phyloP scores from a whole-genome alignment of 208 protist species.

The Acanthamoeba castellanii region DNA sequence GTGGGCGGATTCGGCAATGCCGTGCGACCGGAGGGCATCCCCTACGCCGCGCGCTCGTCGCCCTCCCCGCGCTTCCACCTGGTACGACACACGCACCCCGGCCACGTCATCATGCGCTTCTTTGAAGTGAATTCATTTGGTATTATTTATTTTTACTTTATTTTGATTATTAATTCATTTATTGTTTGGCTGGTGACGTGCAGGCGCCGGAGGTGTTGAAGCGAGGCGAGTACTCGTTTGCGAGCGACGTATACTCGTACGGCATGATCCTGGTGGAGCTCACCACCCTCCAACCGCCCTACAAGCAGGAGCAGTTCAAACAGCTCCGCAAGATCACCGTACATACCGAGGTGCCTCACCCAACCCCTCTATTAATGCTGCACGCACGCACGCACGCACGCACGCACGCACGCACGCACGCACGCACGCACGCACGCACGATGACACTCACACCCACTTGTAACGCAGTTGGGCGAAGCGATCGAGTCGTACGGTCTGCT shows the following conservation, averaged over 20 bases:
- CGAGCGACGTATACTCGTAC: conserved; percentile 23
- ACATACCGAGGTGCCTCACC: background rate
- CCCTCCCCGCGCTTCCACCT: conserved; percentile 16
- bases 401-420: no score
- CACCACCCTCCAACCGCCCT: conserved; percentile 15
- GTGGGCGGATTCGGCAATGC: background rate
- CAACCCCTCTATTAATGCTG: no score
- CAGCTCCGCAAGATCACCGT: conserved; percentile 39
- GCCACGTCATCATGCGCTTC: background rate
- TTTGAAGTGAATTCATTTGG: no score
- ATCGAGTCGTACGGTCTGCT: conserved; percentile 37
- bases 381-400: no score
- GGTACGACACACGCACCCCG: background rate
- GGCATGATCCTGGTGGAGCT: conserved; percentile 38
- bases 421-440: no score
- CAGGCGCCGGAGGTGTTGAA: conserved; percentile 16
- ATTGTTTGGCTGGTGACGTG: background rate
- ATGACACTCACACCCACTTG: no score
- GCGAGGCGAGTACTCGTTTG: background rate
- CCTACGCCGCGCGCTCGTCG: background rate
- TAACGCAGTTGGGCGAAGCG: conserved; percentile 6
- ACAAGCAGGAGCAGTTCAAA: conserved; percentile 47
- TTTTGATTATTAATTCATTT: background rate
- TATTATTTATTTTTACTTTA: no score
- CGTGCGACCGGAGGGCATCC: conserved; percentile 1